Percentiles rank a stretch among this genome's conserved stretches.
Conservation (phyloP, 1,284 basidiomycete species). For the Boletus sp. region DNA sequence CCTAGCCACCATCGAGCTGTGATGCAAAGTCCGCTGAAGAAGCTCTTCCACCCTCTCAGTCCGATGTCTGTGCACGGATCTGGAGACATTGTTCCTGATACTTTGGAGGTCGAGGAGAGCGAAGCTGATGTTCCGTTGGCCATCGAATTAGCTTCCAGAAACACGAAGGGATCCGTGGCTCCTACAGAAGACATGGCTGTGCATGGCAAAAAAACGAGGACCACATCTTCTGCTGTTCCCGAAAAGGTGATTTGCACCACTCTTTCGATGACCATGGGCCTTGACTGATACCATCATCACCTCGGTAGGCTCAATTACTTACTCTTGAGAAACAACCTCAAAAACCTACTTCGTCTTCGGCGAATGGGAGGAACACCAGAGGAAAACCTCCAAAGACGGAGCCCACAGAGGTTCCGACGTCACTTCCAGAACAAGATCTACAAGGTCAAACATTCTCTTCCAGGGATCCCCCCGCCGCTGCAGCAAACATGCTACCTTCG, state of each 20-base stretch:
- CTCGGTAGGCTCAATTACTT: slow-evolving; percentile 1
- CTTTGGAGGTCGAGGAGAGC: slow-evolving; percentile 32
- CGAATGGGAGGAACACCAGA: slow-evolving; percentile 12
- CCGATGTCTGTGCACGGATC: slow-evolving; percentile 26
- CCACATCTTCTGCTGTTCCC: not conserved
- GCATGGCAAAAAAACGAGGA: slow-evolving; percentile 7
- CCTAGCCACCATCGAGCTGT: slow-evolving; percentile 3
- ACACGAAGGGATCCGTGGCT: slow-evolving; percentile 13
- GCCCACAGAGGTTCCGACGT: slow-evolving; percentile 35
- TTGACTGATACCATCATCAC: slow-evolving; percentile 8
- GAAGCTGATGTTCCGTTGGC: slow-evolving; percentile 44
- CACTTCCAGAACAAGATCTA: slow-evolving; percentile 38
- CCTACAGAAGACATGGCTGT: slow-evolving; percentile 1
- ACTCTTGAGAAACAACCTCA: slow-evolving; percentile 8
- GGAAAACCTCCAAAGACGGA: slow-evolving; percentile 18
- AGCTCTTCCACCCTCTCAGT: slow-evolving; percentile 22
- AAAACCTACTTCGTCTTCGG: slow-evolving; percentile 8
- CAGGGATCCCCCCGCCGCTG: not conserved
- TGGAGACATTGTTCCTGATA: slow-evolving; percentile 33
- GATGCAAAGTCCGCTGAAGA: slow-evolving; percentile 16
- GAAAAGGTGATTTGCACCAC: slow-evolving; percentile 20
- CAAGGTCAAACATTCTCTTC: slow-evolving; percentile 4
- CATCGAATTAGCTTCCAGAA: slow-evolving; percentile 12
- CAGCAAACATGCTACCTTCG: slow-evolving; percentile 1
- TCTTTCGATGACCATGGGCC: not conserved